phyloP scores from a whole-genome alignment of 2,329 filamentous ascomycete species.

The Chrysosphaeria jannelii region DNA sequence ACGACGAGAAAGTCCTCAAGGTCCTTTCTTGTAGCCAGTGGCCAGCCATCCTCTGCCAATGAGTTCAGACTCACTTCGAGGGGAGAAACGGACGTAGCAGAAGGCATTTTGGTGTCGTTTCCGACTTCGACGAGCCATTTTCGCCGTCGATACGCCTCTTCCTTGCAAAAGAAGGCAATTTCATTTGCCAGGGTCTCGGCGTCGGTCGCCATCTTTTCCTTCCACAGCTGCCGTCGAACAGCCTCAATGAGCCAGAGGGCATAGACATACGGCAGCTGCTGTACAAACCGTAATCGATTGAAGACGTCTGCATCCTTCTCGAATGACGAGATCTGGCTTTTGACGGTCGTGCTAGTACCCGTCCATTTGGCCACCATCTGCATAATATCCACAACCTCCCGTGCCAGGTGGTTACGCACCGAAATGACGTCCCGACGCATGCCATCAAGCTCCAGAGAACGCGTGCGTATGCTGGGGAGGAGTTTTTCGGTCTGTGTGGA shows the following conservation, averaged over 20 bases:
- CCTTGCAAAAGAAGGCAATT: constrained; percentile 72
- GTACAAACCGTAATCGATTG: constrained; percentile 48
- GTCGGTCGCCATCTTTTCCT: constrained; percentile 65
- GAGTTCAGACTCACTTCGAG: constrained; percentile 65
- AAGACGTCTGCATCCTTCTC: constrained; percentile 55
- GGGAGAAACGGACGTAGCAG: constrained; percentile 25
- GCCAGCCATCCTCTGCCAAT: constrained; percentile 64
- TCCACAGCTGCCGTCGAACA: constrained; percentile 67
- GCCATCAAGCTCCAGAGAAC: constrained; percentile 28
- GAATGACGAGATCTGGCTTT: constrained; percentile 39
- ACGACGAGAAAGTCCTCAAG: constrained; percentile 41
- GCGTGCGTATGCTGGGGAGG: constrained; percentile 24
- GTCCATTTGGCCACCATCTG: constrained; percentile 57
- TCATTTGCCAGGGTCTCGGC: constrained; percentile 74
- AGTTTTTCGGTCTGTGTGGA: constrained; percentile 30
- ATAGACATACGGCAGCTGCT: constrained; percentile 67
- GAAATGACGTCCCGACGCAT: constrained; percentile 27
- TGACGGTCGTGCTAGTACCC: constrained; percentile 39
- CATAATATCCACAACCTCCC: constrained; percentile 43
- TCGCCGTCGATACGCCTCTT: constrained; percentile 63
- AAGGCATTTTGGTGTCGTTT: constrained; percentile 28
- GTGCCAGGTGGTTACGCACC: constrained; percentile 35
- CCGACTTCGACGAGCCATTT: constrained; percentile 77
- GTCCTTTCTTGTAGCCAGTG: constrained; percentile 42
- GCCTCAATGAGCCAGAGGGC: constrained; percentile 70